Base-by-base conservation (phyloP, 2,329 filamentous ascomycete genomes). In the Cladosporium cucumerinum region DNA sequence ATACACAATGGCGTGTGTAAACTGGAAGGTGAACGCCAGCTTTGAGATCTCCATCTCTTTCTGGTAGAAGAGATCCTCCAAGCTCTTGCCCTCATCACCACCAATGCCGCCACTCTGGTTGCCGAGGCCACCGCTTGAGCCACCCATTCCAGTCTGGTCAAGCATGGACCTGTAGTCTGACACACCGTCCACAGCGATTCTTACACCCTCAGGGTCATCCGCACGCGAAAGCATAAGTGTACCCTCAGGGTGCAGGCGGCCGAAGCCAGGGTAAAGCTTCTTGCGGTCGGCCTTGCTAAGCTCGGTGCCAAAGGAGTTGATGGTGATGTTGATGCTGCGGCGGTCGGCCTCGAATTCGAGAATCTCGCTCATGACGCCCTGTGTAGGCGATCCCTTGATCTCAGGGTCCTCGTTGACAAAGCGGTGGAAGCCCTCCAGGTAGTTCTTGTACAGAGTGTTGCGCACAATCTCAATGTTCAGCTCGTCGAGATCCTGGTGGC, bases 21-120 rank as follows among this genome's bases (percentile, higher is more conserved):
- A 99, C 78, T 99, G 95, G 71, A 92, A 87, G 5, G 95, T 99
- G 76, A 99, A 99, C 10, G 93, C 92, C 66, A 89, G 82, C 84
- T 99, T 99, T 64, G 91, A 94, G 69, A 98, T 90, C 78, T 99
- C 93, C 95, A 98, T 98, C 81, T 99, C 95, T 82, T 97, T 98
- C 79, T 97, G 92, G 78, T 99, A 99, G 81, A 99, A 99, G 82
- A 99, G 84, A 75, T 99, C 95, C 77, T 99, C 95, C 72, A 99
- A 79, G 73, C 93, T 97, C 81, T 91, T 93, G 57, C 91, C 90
- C 71, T 97, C 93, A 18, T 87, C 84, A 11, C 86, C 83, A 28
- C 89, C 88, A n/a, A 86, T 83, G 39, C 92, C 92, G 66, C 91
- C 90, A 26, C 87, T 87, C 90, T 93, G 92, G 78, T 96, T 96